phyloP scores from a whole-genome alignment of 306 rosid species.

The Dryas drummondii region DNA sequence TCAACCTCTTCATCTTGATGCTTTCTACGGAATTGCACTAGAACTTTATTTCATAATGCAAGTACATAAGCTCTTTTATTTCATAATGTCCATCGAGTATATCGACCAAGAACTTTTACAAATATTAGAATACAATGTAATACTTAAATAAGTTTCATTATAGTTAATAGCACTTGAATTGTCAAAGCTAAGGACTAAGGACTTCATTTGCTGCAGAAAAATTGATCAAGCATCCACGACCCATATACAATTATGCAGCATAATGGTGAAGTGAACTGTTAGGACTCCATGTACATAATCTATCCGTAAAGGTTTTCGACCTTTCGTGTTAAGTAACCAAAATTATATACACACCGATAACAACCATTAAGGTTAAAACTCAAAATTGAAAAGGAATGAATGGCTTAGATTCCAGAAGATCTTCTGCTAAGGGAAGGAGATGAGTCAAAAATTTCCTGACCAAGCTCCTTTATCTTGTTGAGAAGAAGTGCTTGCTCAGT shows the following conservation, averaged over 20 bases:
- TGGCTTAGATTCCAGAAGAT: conserved; percentile 35
- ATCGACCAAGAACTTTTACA: too few species aligned
- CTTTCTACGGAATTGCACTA: too few species aligned
- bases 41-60: too few species aligned
- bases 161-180: not conserved
- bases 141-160: not conserved
- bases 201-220: conserved; percentile 1
- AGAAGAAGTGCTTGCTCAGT: conserved; percentile 86
- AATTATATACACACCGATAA: conserved; percentile 4
- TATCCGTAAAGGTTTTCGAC: not conserved
- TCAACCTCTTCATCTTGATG: too few species aligned
- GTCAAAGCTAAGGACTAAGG: not conserved
- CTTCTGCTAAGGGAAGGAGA: conserved; percentile 57
- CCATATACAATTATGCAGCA: conserved; percentile 35
- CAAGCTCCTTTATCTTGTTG: conserved; percentile 78
- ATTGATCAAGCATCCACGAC: conserved; percentile 27
- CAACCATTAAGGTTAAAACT: not conserved
- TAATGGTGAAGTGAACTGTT: conserved; percentile 17
- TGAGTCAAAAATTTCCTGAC: conserved; percentile 60
- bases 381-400: not conserved
- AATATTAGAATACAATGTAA: not conserved
- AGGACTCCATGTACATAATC: conserved; percentile 29
- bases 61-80: too few species aligned
- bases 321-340: not conserved
- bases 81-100: too few species aligned